phyloP scores from a whole-genome alignment of 345 rosid species.

The Populus simonii region DNA sequence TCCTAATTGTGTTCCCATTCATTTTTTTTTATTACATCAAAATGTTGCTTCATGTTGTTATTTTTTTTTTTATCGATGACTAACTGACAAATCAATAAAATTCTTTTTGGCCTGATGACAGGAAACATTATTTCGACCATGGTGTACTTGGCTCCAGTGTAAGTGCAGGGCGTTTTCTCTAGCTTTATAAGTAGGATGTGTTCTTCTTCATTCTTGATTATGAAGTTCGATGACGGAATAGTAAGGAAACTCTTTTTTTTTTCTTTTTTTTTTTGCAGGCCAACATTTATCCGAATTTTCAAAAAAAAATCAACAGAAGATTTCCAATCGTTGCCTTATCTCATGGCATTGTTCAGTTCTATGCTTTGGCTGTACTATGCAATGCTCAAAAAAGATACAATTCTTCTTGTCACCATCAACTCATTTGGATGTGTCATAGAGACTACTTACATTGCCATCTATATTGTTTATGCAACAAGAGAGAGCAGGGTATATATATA shows the following conservation, averaged over 20 bases:
- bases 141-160: constrained; percentile 86
- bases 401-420: constrained; percentile 84
- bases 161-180: constrained; percentile 28
- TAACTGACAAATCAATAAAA: not conserved
- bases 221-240: not conserved
- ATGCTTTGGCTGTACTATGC: constrained; percentile 96
- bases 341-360: constrained; percentile 81
- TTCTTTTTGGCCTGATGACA: constrained; percentile 19
- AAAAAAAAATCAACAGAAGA: constrained; percentile 69
- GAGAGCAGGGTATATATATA: constrained; percentile 35
- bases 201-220: not conserved
- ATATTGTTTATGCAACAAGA: constrained; percentile 53
- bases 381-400: constrained; percentile 45
- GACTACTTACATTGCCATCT: constrained; percentile 58
- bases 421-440: constrained; percentile 72
- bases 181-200: too few relatives aligned
- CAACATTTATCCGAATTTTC: constrained; percentile 71
- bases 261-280: constrained; percentile 36
- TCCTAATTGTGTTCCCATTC: not conserved
- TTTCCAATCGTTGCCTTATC: constrained; percentile 76
- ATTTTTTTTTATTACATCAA: not conserved
- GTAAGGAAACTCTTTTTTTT: not conserved
- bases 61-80: not conserved
- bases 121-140: constrained; percentile 72
- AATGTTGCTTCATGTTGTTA: not conserved